Evolutionary conservation across 75 land plant species (phyloP), one percentile per base, ranked within the genome.

Genomic region (Chamaecyparis obtusa): DNA sequence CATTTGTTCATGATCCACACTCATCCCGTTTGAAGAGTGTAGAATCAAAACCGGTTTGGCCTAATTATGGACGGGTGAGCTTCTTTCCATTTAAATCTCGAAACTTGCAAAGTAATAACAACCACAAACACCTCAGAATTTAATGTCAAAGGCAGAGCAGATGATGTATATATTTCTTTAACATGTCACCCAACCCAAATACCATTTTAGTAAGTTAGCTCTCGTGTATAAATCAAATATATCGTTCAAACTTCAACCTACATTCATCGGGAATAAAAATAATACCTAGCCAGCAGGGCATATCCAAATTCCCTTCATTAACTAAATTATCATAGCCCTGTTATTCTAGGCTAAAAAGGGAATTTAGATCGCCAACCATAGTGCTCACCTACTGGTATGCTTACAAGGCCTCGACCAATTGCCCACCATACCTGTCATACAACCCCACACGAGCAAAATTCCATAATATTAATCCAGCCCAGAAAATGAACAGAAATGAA

Each of bases 341-440:
- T 41, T 83, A 41, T 21, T 19, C 69, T 24, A 64, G 6, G 69
- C 69, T 7, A 27, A 84, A 48, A n/a, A 4, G 6, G 35, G 30
- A 84, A 84, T 13, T 84, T 21, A 60, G 15, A 33, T 49, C 32
- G 15, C 71, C 3, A 24, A 3, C 19, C 36, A 32, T 35, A 21
- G 55, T 57, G 71, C 92, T 91, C 77, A 93, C 94, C 94, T 60
- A 39, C 57, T 60, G 92, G 94, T 55, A 93, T 49, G 37, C 81
- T 91, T 11, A 91, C 30, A 37, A 89, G 6, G 15, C 91, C 91
- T 83, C 90, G 87, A 8, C 76, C 87, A 1, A 92, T 88, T 41
- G 93, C 91, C 89, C 82, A 90, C 87, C 43, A 74, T 78, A 54
- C 90, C 94, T 93, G 89, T 69, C 36, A 88, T 33, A 85, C 39